phyloP scores from a whole-genome alignment of 768 basidiomycete species.

The Chalciporus piperatus region DNA sequence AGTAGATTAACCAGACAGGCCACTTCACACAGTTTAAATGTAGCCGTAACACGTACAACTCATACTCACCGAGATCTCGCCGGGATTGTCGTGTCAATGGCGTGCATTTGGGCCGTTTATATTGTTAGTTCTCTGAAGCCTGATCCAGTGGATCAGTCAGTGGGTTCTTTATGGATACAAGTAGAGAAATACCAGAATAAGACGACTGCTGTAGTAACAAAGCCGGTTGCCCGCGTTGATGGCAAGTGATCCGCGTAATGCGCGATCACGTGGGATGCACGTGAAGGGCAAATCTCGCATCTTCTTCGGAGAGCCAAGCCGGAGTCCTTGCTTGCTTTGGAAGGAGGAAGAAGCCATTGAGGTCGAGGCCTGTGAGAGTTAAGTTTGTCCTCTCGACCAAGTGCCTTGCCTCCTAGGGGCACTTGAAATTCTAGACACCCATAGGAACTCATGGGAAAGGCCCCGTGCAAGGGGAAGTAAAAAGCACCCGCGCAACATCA shows the following conservation, averaged over 20 bases:
- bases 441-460: too few relatives aligned
- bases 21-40: conserved; percentile 3
- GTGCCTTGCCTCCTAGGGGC: too few relatives aligned
- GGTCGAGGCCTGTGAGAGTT: too few relatives aligned
- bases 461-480: background rate
- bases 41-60: background rate
- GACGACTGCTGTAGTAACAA: too few relatives aligned
- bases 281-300: background rate
- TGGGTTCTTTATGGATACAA: too few relatives aligned
- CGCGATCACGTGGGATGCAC: background rate
- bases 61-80: background rate
- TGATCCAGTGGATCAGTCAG: background rate
- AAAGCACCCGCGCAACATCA: background rate
- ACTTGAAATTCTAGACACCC: too few relatives aligned
- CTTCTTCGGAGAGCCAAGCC: background rate
- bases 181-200: too few relatives aligned
- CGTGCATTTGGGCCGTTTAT: background rate
- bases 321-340: too few relatives aligned
- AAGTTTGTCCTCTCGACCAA: too few relatives aligned
- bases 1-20: background rate
- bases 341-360: too few relatives aligned
- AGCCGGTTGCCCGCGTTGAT: background rate
- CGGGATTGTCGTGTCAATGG: background rate
- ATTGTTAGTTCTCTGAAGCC: background rate
- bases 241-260: too few relatives aligned